Percentiles rank a stretch among this genome's conserved stretches.
phyloP scores from a whole-genome alignment of 2,329 filamentous ascomycete genomes.

The Diaporthe sp. region DNA sequence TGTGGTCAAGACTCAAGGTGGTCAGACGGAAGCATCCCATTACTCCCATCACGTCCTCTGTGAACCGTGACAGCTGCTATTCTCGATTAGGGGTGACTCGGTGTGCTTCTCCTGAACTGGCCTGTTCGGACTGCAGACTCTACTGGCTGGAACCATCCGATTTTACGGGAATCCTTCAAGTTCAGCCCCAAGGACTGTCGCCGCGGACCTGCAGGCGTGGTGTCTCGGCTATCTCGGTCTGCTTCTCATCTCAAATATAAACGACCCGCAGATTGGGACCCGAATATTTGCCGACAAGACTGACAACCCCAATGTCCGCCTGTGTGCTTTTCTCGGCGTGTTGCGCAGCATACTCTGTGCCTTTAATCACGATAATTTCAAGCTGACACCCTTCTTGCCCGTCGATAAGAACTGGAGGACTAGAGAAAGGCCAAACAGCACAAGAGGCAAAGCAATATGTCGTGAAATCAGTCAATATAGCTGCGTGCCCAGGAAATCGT shows the following conservation, averaged over 20 bases:
- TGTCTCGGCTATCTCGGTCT: not conserved
- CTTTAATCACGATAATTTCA: not conserved
- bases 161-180: not conserved
- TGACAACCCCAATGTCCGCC: not conserved
- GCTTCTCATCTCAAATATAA: not conserved
- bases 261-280: not conserved
- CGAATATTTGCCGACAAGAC: not conserved
- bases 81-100: not conserved
- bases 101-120: not conserved
- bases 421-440: not conserved
- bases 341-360: not conserved
- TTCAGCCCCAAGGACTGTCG: not conserved
- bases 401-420: not conserved
- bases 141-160: not conserved
- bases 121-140: not conserved
- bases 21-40: not conserved
- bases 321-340: not conserved
- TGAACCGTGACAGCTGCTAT: not conserved
- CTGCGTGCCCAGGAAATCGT: not conserved
- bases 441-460: not conserved
- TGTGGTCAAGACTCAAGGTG: not conserved
- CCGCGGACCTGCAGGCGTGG: not conserved
- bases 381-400: not conserved
- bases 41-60: not conserved
- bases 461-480: not conserved